phyloP scores from a whole-genome alignment of 768 basidiomycete species.

The Psilocybe azurescens region DNA sequence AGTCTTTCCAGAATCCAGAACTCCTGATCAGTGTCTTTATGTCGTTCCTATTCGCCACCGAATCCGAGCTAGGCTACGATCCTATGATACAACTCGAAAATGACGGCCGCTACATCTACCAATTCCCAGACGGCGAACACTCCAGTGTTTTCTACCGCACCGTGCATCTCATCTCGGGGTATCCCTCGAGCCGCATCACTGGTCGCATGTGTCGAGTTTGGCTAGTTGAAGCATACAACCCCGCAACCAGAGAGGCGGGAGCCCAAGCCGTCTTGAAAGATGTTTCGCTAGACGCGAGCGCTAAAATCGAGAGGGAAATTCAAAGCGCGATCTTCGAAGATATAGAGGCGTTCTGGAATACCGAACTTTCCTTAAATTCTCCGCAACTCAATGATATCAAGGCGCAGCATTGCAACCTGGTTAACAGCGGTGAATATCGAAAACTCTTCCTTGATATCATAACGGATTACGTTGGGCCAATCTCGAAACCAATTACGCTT shows the following conservation, averaged over 20 bases:
- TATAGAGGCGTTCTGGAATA: slow-evolving; percentile 3
- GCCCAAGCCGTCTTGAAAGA: slow-evolving; percentile 20
- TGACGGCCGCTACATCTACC: slow-evolving; percentile 10
- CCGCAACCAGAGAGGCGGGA: neutral
- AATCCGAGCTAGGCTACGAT: slow-evolving; percentile 24
- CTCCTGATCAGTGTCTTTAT: slow-evolving; percentile 21
- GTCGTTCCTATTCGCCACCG: slow-evolving; percentile 22
- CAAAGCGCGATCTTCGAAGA: slow-evolving; percentile 18
- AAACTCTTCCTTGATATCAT: neutral
- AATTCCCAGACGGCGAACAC: slow-evolving; percentile 1
- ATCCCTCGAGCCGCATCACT: slow-evolving; percentile 15
- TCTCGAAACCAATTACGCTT: no score
- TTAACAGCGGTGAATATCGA: neutral
- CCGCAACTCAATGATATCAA: neutral
- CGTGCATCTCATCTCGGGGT: slow-evolving; percentile 9
- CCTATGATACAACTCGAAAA: slow-evolving; percentile 8
- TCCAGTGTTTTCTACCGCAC: slow-evolving; percentile 16
- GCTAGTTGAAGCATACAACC: neutral
- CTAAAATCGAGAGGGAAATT: slow-evolving; percentile 18
- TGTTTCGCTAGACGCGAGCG: slow-evolving; percentile 19
- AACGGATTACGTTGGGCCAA: neutral
- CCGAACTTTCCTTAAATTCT: no score
- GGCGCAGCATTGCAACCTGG: neutral
- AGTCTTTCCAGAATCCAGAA: slow-evolving; percentile 19
- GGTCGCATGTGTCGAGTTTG: slow-evolving; percentile 18